These are phyloP conservation scores for Penicillium flavigenum DNA, from an alignment of 495 filamentous ascomycete species.

Conservation along the genomic window DNA sequence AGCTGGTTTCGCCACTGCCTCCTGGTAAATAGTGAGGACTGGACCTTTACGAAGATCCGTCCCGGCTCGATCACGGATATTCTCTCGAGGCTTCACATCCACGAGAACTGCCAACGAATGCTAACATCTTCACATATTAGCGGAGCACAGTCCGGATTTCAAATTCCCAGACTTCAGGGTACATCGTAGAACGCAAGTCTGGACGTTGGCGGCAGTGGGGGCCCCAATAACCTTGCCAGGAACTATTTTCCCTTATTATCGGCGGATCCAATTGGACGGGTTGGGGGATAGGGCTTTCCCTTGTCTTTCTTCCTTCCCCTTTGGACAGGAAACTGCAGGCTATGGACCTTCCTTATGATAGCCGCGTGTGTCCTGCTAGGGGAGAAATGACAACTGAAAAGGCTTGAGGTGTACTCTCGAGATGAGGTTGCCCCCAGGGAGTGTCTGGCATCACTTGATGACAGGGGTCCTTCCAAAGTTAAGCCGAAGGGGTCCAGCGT, in stretches of 20 bases:
- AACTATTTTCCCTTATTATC: conserved; percentile 28
- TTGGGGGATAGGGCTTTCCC: conserved; percentile 12
- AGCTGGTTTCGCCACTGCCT: neutral
- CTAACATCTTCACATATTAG: neutral
- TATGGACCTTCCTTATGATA: neutral
- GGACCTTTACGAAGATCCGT: neutral
- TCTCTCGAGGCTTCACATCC: neutral
- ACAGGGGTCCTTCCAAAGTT: neutral
- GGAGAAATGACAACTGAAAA: neutral
- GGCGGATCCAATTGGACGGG: conserved; percentile 28
- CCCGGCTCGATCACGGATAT: neutral
- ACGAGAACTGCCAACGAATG: neutral
- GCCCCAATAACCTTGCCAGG: conserved; percentile 31
- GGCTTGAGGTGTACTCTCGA: neutral
- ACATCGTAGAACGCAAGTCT: neutral
- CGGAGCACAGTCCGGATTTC: neutral
- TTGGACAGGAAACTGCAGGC: neutral
- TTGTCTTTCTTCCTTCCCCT: conserved; percentile 1
- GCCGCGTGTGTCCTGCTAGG: neutral
- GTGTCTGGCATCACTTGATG: neutral
- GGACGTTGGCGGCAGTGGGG: conserved; percentile 16
- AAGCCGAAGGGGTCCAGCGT: neutral
- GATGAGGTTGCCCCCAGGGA: neutral
- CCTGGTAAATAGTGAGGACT: neutral
- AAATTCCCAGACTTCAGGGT: neutral